Evolutionary conservation across 345 rosid species (phyloP), one percentile per base, ranked within the genome.

Genomic region (Erucastrum elatum): DNA sequence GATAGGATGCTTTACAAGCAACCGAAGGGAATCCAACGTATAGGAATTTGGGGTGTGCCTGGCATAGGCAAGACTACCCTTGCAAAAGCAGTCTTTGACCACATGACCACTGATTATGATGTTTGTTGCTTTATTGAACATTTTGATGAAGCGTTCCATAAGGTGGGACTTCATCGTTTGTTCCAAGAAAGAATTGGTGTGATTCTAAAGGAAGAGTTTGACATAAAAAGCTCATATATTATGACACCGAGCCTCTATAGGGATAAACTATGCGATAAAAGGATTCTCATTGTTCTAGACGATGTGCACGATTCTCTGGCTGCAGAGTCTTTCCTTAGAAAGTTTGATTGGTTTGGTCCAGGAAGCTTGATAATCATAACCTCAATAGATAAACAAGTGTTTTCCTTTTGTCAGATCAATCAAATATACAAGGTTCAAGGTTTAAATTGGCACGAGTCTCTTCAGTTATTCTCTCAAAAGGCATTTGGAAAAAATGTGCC

Each of bases 1-100:
- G 46, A n/a, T 33, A 35, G 26, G 35, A 26, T 76, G 25, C 12
- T 76, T 68, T 5, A 44, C 74, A 31, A 60, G 35, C 73, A 68
- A 60, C 1, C 62, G 4, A 17, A 26, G 61, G 62, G 63, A 17
- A 5, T 76, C 31, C 60, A 60, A 13, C 33, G 17, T 33, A 12
- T 76, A 30, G 80, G 80, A 31, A 68, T 76, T 39, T 76, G 79
- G 68, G 79, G 79, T 59, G 68, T 68, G 74, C 67, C 72, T 1
- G 78, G 78, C 65, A 66, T 75, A 26, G 79, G 79, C 44, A 75
- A 75, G 49, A 75, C 79, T 0, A 67, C 73, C 13, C 66, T 76
- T 76, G 74, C 74, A 6, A 15, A 21, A 59, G 35, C 74, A 59
- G 0, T 31, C 2, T 68, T 60, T 60, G 9, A 41, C 68, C 44